These are phyloP conservation scores for Phytophthora idaei DNA, from an alignment of 352 stramenopile genomes.

Conservation along the genomic window DNA sequence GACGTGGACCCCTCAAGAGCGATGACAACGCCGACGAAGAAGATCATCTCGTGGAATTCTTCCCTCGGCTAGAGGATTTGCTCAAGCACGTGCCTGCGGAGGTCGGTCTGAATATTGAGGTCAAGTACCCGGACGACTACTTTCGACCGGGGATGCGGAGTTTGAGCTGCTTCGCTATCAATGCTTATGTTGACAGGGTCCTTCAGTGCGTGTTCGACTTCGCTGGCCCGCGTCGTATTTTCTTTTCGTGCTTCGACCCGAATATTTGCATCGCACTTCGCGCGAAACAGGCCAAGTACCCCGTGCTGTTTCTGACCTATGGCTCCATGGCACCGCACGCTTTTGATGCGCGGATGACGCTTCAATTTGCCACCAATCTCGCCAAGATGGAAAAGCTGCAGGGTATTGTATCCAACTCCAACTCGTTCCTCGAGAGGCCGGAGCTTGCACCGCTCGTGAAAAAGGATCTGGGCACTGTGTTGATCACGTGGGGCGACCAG, in stretches of 20 bases:
- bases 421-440: slow-evolving; percentile 62
- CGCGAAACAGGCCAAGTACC: slow-evolving; percentile 76
- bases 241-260: slow-evolving; percentile 86
- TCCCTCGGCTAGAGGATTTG: slow-evolving; percentile 67
- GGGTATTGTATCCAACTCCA: slow-evolving; percentile 80
- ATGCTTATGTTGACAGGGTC: slow-evolving; percentile 77
- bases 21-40: slow-evolving; percentile 34
- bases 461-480: slow-evolving; percentile 37
- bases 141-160: slow-evolving; percentile 48
- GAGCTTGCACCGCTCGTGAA: slow-evolving; percentile 61
- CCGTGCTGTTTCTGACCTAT: slow-evolving; percentile 78
- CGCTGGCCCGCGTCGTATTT: slow-evolving; percentile 62
- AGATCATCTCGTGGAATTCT: slow-evolving; percentile 72
- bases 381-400: slow-evolving; percentile 68
- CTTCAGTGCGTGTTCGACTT: slow-evolving; percentile 74
- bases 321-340: slow-evolving; percentile 51
- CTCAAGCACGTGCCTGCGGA: slow-evolving; percentile 76
- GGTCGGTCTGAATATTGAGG: slow-evolving; percentile 80
- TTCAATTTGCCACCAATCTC: slow-evolving; percentile 69
- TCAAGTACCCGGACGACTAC: slow-evolving; percentile 80
- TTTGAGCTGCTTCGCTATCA: slow-evolving; percentile 67
- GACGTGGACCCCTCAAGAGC: slow-evolving; percentile 1
- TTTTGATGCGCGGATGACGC: slow-evolving; percentile 61
- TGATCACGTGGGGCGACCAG: slow-evolving; percentile 81
- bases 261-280: slow-evolving; percentile 68